Evolutionary conservation across 1,139 yeast species (phyloP).

Genomic region (Nakaseomyces sp.): DNA sequence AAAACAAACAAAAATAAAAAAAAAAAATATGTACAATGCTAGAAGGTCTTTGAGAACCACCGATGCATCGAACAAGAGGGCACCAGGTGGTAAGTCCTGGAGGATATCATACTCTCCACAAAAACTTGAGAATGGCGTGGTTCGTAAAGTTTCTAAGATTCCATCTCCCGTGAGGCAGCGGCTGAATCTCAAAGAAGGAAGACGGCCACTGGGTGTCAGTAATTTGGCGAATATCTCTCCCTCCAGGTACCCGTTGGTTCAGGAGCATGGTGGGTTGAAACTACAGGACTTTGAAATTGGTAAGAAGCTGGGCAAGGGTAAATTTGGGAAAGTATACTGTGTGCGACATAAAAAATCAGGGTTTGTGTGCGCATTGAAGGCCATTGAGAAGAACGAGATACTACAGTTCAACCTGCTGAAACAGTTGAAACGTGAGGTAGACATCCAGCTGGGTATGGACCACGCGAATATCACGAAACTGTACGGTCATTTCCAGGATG

Average conservation of each 20-base stretch:
- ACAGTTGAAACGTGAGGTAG: conserved; percentile 85
- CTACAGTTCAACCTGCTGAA: conserved; percentile 70
- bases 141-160: conserved; percentile 7
- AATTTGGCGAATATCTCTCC: conserved; percentile 1
- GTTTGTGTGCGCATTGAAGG: conserved; percentile 80
- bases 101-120: conserved; percentile 14
- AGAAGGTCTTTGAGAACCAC: conserved; percentile 1
- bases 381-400: conserved; percentile 76
- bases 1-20: no score
- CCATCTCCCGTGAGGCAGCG: conserved; percentile 12
- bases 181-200: not conserved
- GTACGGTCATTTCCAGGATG: conserved; percentile 80
- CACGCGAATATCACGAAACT: conserved; percentile 76
- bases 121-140: conserved; percentile 7
- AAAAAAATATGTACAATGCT: not conserved
- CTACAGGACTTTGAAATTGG: conserved; percentile 75
- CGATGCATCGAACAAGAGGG: not conserved
- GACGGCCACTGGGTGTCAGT: not conserved
- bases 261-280: conserved; percentile 8
- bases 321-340: conserved; percentile 86
- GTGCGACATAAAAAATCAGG: conserved; percentile 71
- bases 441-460: conserved; percentile 68
- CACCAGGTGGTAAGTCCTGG: conserved; percentile 12
- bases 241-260: not conserved
- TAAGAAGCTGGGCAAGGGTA: conserved; percentile 82